Conservation (phyloP, 208 protist species). For the Wallacemonas sp. region DNA sequence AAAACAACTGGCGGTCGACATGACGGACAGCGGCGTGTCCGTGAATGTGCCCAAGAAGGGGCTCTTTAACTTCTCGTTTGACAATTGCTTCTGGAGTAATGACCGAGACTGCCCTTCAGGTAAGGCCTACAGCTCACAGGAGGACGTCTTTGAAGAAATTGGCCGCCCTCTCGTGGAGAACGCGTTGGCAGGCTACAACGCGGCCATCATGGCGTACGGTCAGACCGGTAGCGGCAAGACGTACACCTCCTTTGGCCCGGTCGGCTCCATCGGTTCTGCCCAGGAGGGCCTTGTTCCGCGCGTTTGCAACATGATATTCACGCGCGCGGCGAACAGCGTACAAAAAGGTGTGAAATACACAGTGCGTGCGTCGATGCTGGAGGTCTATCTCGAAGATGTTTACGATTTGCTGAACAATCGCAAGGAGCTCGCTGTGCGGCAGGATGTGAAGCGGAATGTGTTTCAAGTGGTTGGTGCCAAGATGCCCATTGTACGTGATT, state of each 20-base stretch:
- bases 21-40: slow-evolving; percentile 70
- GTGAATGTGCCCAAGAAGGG: slow-evolving; percentile 74
- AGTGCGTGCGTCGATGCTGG: slow-evolving; percentile 86
- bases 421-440: slow-evolving; percentile 77
- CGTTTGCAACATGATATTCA: slow-evolving; percentile 86
- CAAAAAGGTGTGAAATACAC: slow-evolving; percentile 70
- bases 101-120: slow-evolving; percentile 46
- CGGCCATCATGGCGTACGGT: slow-evolving; percentile 88
- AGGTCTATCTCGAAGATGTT: slow-evolving; percentile 96
- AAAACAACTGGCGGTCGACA: slow-evolving; percentile 52
- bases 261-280: slow-evolving; percentile 47
- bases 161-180: slow-evolving; percentile 89
- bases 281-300: slow-evolving; percentile 81
- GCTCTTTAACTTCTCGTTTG: slow-evolving; percentile 86
- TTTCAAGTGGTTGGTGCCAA: slow-evolving; percentile 87
- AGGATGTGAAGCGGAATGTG: slow-evolving; percentile 80
- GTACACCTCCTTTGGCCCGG: slow-evolving; percentile 77
- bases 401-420: slow-evolving; percentile 92
- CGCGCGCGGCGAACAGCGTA: slow-evolving; percentile 43
- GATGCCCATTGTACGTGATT: slow-evolving; percentile 62
- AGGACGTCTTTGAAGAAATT: slow-evolving; percentile 88
- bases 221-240: slow-evolving; percentile 90
- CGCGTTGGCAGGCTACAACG: slow-evolving; percentile 84
- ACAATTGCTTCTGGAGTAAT: slow-evolving; percentile 94
- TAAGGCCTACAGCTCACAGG: slow-evolving; percentile 61